Percentiles rank a stretch among this genome's conserved stretches.
These are phyloP conservation scores for Aspergillus proliferans DNA, from an alignment of 2,329 filamentous ascomycete genomes.

Conservation along the genomic window DNA sequence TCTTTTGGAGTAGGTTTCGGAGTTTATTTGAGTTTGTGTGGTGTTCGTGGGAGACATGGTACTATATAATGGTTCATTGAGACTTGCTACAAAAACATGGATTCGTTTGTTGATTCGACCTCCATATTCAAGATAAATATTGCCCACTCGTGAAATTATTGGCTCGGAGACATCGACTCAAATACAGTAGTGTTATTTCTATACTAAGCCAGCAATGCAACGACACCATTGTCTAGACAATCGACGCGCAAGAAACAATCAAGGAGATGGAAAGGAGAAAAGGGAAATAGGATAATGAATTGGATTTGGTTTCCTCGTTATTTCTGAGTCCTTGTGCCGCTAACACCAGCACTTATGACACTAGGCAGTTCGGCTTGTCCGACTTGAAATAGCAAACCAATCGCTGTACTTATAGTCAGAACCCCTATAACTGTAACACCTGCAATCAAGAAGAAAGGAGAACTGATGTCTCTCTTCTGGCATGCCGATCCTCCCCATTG, in stretches of 20 bases:
- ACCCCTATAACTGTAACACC: slow-evolving; percentile 67
- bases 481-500: slow-evolving; percentile 82
- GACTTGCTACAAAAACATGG: too few relatives aligned
- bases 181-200: too few relatives aligned
- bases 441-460: slow-evolving; percentile 80
- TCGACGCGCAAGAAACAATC: too few relatives aligned
- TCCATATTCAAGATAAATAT: too few relatives aligned
- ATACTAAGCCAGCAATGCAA: too few relatives aligned
- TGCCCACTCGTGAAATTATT: too few relatives aligned
- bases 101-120: too few relatives aligned
- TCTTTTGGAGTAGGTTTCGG: neutral
- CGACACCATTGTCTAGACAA: too few relatives aligned
- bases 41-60: too few relatives aligned
- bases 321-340: slow-evolving; percentile 53
- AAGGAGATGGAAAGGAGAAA: slow-evolving; percentile 9
- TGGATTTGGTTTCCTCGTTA: slow-evolving; percentile 11
- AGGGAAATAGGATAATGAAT: slow-evolving; percentile 1
- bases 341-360: slow-evolving; percentile 93
- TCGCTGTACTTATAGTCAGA: slow-evolving; percentile 60
- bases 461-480: slow-evolving; percentile 85
- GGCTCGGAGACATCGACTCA: too few relatives aligned
- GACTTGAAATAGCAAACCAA: slow-evolving; percentile 74
- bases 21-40: too few relatives aligned
- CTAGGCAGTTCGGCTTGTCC: slow-evolving; percentile 84
- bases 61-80: too few relatives aligned